phyloP scores from a whole-genome alignment of 2,329 filamentous ascomycete genomes.

The Apiospora pterosperma region DNA sequence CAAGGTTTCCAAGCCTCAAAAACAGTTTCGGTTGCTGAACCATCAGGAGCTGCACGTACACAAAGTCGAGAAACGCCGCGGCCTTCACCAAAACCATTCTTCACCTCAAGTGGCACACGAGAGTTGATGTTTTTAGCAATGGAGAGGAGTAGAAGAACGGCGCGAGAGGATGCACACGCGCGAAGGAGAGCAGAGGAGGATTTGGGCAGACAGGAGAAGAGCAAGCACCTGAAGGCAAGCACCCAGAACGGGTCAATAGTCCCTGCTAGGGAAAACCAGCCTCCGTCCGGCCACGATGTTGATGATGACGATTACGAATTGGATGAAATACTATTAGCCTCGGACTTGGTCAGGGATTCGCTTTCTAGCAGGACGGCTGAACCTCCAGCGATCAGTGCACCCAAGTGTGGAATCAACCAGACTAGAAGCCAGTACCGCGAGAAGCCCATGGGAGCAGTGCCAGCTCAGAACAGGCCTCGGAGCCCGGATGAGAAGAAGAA shows the following conservation, averaged over 20 bases:
- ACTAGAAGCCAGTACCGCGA: neutral
- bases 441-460: neutral
- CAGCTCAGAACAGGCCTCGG: slow-evolving; percentile 3
- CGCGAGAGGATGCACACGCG: slow-evolving; percentile 23
- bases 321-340: slow-evolving; percentile 1
- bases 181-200: slow-evolving; percentile 17
- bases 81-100: slow-evolving; percentile 28
- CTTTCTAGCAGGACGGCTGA: neutral
- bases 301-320: slow-evolving; percentile 3
- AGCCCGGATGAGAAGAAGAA: slow-evolving; percentile 4
- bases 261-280: neutral
- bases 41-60: neutral
- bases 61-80: slow-evolving; percentile 4
- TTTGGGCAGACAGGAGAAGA: slow-evolving; percentile 16
- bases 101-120: slow-evolving; percentile 26
- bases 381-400: neutral
- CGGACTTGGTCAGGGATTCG: neutral
- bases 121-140: slow-evolving; percentile 24
- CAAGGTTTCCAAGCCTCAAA: neutral
- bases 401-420: neutral
- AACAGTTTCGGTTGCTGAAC: neutral
- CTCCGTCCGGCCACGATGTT: neutral
- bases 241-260: slow-evolving; percentile 3
- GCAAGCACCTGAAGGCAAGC: slow-evolving; percentile 9
- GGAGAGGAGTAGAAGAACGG: slow-evolving; percentile 25